Base-by-base conservation (phyloP, 495 filamentous ascomycete genomes). In the Aspergillus carlsbadensis region DNA sequence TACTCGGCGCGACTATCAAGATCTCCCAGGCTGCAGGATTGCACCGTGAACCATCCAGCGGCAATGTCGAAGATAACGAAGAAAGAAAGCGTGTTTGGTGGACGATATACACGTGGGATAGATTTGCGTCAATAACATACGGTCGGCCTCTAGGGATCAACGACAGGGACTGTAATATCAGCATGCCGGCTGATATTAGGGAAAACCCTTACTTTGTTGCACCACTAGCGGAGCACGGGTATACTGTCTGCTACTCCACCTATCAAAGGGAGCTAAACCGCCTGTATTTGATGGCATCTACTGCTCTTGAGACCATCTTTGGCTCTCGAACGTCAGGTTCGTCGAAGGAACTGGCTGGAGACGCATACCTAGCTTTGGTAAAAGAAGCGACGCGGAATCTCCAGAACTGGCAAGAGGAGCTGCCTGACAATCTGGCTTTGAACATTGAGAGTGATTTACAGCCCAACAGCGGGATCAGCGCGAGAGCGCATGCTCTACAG, bases 41-140 rank as follows among this genome's bases (percentile, higher is more conserved):
- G 37, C 70, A 73, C 34, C 68, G 69, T 5, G 58, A 67, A 44
- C 52, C 56, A 20, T 24, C 33, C 2, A 35, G 46, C 21, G 61
- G 63, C 1, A 45, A 55, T 4, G 44, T 59, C 17, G 68, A 65
- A 33, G 65, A 65, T 40, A 56, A 64, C 15, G 67, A 73, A 46
- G 70, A 71, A 29, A 59, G 65, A 37, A 71, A 70, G 48, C 40
- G 70, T 41, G 64, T 71, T 0, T 73, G 70, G 70, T 71, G 70
- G 67, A 71, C 68, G 5, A 69, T 71, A 6, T 73, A 71, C 48
- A 73, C 69, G 10, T 71, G 68, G 68, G 70, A 73, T 21, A 55
- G 67, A 47, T 71, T 73, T 35, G 70, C 69, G 0, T 70, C 68
- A 17, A 70, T 70, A 18, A 70, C 64, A 0, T 73, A 73, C 53